Percentiles rank a stretch among this genome's conserved stretches.
phyloP scores from a whole-genome alignment of 208 protist species.

The Leishmania major region DNA sequence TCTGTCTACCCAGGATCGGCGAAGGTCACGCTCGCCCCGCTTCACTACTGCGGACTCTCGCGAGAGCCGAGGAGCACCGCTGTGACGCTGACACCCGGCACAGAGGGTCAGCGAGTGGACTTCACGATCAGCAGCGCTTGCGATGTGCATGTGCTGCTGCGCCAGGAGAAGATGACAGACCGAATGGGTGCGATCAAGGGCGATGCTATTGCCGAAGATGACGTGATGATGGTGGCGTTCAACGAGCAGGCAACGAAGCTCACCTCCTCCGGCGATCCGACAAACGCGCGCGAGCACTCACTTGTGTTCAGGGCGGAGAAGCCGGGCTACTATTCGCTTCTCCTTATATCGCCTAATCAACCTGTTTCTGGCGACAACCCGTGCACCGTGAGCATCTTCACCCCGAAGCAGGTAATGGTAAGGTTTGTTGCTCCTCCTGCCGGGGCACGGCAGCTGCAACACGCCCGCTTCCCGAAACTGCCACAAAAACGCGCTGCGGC shows the following conservation, averaged over 20 bases:
- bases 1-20: constrained; percentile 84
- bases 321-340: constrained; percentile 60
- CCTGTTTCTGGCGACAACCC: constrained; percentile 53
- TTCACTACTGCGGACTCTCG: constrained; percentile 71
- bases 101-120: constrained; percentile 55
- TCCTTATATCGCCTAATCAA: constrained; percentile 51
- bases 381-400: constrained; percentile 69
- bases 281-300: constrained; percentile 85
- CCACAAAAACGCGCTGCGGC: constrained; percentile 16
- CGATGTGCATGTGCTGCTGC: constrained; percentile 82
- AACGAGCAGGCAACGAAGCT: constrained; percentile 63
- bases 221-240: constrained; percentile 63
- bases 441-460: constrained; percentile 51
- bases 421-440: constrained; percentile 59
- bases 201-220: constrained; percentile 70
- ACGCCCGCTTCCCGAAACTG: constrained; percentile 47
- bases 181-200: constrained; percentile 29
- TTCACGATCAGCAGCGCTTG: constrained; percentile 60
- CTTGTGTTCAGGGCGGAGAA: constrained; percentile 56
- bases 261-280: constrained; percentile 59
- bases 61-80: constrained; percentile 43
- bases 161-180: constrained; percentile 68
- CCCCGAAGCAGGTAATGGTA: constrained; percentile 51
- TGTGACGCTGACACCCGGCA: constrained; percentile 49
- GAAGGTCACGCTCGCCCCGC: constrained; percentile 70